phyloP scores from a whole-genome alignment of 192 early-diverging fungal species.

The Phycomyces nitens region DNA sequence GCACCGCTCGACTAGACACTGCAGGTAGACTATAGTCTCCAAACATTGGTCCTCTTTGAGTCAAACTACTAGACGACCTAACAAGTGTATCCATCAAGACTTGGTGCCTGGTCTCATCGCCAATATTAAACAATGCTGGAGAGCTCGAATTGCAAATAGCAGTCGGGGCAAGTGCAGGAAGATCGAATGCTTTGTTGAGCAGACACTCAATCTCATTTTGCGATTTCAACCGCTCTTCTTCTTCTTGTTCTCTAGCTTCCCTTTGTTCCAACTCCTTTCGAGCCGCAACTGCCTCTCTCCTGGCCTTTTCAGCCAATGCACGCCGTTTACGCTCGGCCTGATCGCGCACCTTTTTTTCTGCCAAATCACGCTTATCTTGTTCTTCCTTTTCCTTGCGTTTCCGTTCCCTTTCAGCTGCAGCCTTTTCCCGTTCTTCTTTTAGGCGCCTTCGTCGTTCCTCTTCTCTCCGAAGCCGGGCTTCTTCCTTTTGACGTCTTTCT shows the following conservation, averaged over 20 bases:
- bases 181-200: background rate
- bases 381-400: slow-evolving; percentile 38
- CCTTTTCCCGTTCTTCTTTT: slow-evolving; percentile 44
- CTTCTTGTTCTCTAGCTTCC: background rate
- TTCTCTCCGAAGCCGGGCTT: slow-evolving; percentile 58
- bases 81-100: slow-evolving; percentile 15
- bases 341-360: slow-evolving; percentile 43
- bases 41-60: background rate
- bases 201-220: background rate
- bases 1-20: background rate
- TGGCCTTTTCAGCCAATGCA: slow-evolving; percentile 1
- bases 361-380: slow-evolving; percentile 41
- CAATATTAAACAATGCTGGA: background rate
- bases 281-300: background rate
- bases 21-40: background rate
- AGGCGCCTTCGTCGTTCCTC: slow-evolving; percentile 50
- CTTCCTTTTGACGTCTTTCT: slow-evolving; percentile 37
- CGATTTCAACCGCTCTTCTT: background rate
- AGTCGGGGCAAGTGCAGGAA: background rate
- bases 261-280: slow-evolving; percentile 5
- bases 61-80: background rate
- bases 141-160: no score
- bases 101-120: slow-evolving; percentile 15
- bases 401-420: slow-evolving; percentile 36
- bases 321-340: slow-evolving; percentile 44